Evolutionary conservation across 176 grass and related monocot species (phyloP).

Genomic region (Thinopyrum elongatum): DNA sequence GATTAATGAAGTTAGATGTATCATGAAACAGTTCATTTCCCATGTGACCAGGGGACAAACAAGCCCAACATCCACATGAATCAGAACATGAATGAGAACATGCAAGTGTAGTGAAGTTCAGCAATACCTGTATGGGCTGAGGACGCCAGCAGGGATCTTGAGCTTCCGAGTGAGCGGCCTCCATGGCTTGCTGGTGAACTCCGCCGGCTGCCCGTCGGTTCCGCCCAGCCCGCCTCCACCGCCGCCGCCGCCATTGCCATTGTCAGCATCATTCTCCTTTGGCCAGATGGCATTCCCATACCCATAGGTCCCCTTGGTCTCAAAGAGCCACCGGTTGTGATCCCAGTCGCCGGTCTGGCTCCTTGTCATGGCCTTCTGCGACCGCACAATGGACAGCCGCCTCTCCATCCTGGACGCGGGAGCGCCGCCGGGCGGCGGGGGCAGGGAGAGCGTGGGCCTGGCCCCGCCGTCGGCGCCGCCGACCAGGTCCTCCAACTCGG

Average conservation of each 20-base stretch:
- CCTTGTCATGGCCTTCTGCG: slow-evolving; percentile 74
- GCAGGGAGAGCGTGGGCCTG: slow-evolving; percentile 42
- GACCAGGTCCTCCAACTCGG: slow-evolving; percentile 68
- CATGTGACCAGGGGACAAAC: background rate
- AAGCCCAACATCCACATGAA: background rate
- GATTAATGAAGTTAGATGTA: slow-evolving; percentile 10
- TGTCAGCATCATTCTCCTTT: slow-evolving; percentile 54
- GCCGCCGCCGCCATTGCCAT: background rate
- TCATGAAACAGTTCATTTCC: background rate
- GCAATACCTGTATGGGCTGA: slow-evolving; percentile 88
- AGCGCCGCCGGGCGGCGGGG: slow-evolving; percentile 39
- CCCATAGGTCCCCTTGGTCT: slow-evolving; percentile 93
- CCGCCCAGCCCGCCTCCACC: slow-evolving; percentile 44
- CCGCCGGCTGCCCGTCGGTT: slow-evolving; percentile 49
- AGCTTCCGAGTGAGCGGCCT: slow-evolving; percentile 90
- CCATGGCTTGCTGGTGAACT: slow-evolving; percentile 86
- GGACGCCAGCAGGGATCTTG: slow-evolving; percentile 64
- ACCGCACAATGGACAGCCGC: slow-evolving; percentile 65
- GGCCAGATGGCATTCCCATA: slow-evolving; percentile 99
- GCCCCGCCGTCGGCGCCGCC: background rate
- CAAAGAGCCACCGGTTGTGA: slow-evolving; percentile 91
- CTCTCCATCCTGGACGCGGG: slow-evolving; percentile 64
- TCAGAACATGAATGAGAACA: background rate
- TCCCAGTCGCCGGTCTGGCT: slow-evolving; percentile 95
- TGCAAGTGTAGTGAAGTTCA: background rate